Evolutionary conservation across 257 asterid species (phyloP).

Genomic region (Phtheirospermum japonicum): DNA sequence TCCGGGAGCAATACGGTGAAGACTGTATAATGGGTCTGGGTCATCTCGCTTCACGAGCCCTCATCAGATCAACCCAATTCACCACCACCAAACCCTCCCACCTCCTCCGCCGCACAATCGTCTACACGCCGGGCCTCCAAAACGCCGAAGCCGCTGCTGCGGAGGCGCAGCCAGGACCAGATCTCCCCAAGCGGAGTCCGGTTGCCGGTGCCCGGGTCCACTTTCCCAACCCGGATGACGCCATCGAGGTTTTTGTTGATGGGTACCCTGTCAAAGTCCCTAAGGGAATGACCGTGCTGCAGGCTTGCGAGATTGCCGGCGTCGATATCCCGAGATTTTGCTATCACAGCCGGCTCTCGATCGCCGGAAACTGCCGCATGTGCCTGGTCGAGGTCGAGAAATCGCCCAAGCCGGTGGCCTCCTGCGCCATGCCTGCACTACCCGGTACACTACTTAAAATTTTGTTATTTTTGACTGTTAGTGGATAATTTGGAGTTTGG

Average conservation of each 20-base stretch:
- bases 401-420: constrained; percentile 87
- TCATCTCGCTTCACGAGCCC: constrained; percentile 56
- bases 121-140: constrained; percentile 66
- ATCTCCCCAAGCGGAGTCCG: constrained; percentile 61
- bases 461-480: not conserved
- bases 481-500: not conserved
- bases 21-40: constrained; percentile 51
- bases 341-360: constrained; percentile 66
- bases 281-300: constrained; percentile 83
- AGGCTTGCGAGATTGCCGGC: constrained; percentile 87
- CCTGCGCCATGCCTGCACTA: constrained; percentile 52
- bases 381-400: constrained; percentile 90
- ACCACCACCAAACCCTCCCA: constrained; percentile 28
- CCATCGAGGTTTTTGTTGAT: constrained; percentile 76
- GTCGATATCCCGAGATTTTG: constrained; percentile 84
- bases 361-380: constrained; percentile 91
- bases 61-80: constrained; percentile 46
- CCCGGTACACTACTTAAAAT: not conserved
- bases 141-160: constrained; percentile 56
- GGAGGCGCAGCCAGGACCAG: constrained; percentile 38
- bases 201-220: constrained; percentile 70
- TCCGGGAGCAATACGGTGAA: not conserved
- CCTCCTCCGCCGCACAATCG: constrained; percentile 57
- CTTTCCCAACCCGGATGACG: constrained; percentile 74
- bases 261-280: constrained; percentile 83